Percentiles rank a stretch among this genome's conserved stretches.
Evolutionary conservation across 805 yeast genomes (phyloP).

Genomic region (Kuraishia ogatae): DNA sequence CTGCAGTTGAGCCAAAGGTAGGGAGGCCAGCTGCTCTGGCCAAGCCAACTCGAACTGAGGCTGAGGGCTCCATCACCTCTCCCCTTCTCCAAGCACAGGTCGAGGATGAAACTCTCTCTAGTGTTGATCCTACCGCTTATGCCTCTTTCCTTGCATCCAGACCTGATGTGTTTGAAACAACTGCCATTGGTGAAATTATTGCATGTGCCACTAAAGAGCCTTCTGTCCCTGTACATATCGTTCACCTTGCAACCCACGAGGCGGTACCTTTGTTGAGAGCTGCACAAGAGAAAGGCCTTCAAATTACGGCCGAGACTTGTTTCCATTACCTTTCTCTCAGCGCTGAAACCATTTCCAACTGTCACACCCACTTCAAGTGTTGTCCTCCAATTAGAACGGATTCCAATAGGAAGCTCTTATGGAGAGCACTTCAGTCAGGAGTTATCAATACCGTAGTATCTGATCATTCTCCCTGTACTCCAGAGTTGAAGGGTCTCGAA

Average conservation of each 20-base stretch:
- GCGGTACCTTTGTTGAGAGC: conserved; percentile 66
- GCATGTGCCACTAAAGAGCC: conserved; percentile 51
- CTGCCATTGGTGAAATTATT: conserved; percentile 71
- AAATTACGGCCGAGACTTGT: conserved; percentile 85
- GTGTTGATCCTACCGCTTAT: conserved; percentile 55
- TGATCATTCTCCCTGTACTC: conserved; percentile 95
- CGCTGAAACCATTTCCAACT: conserved; percentile 70
- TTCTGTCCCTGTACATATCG: conserved; percentile 70
- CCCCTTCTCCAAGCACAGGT: conserved; percentile 36
- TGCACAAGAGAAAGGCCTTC: conserved; percentile 52
- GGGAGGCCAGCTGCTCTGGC: conserved; percentile 37
- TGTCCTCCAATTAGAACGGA: conserved; percentile 90
- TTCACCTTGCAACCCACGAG: conserved; percentile 80
- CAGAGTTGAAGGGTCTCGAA: conserved; percentile 73
- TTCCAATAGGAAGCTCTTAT: conserved; percentile 59
- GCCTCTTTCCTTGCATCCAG: conserved; percentile 72
- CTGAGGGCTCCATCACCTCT: conserved; percentile 17
- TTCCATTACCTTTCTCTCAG: conserved; percentile 79
- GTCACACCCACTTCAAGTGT: conserved; percentile 82
- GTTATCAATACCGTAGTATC: conserved; percentile 81
- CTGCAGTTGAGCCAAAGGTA: conserved; percentile 50
- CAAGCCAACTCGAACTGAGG: conserved; percentile 11
- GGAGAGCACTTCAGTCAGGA: conserved; percentile 66
- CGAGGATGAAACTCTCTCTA: conserved; percentile 28
- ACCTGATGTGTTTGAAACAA: conserved; percentile 82